Percentiles rank a stretch among this genome's conserved stretches.
phyloP scores from a whole-genome alignment of 345 rosid species.

The Capsella bursapastoris region DNA sequence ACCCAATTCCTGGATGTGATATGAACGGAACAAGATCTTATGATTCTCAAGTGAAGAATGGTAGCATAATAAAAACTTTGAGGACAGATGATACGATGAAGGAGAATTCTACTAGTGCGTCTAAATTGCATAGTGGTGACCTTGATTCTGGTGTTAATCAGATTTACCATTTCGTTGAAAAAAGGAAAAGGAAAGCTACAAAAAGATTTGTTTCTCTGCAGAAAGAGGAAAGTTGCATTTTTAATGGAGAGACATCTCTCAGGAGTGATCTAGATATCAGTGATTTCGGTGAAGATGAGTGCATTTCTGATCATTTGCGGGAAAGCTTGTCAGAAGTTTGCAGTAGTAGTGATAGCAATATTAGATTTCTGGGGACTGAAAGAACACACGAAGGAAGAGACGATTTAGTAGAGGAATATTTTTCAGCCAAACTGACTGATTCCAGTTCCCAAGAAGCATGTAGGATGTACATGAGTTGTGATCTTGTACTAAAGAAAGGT shows the following conservation, averaged over 20 bases:
- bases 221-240: conserved; percentile 51
- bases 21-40: conserved; percentile 30
- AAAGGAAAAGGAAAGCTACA: conserved; percentile 59
- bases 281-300: conserved; percentile 30
- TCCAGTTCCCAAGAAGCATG: conserved; percentile 64
- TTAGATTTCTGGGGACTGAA: conserved; percentile 38
- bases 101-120: conserved; percentile 29
- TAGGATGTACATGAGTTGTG: conserved; percentile 60
- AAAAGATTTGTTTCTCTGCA: conserved; percentile 61
- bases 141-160: conserved; percentile 41
- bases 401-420: conserved; percentile 65
- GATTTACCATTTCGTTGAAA: conserved; percentile 50
- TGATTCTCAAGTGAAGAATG: conserved; percentile 46
- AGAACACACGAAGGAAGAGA: conserved; percentile 45
- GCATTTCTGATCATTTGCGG: conserved; percentile 13
- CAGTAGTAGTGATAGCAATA: conserved; percentile 12
- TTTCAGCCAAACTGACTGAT: conserved; percentile 61
- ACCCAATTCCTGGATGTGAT: conserved; percentile 32
- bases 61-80: conserved; percentile 31
- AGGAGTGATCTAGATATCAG: conserved; percentile 42
- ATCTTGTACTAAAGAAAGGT: conserved; percentile 64
- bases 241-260: conserved; percentile 41
- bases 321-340: conserved; percentile 9
- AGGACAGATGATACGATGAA: conserved; percentile 36
- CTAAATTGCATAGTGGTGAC: conserved; percentile 46